Percentiles rank a stretch among this genome's conserved stretches.
phyloP scores from a whole-genome alignment of 768 basidiomycete species.

The Mycena leptocephala region DNA sequence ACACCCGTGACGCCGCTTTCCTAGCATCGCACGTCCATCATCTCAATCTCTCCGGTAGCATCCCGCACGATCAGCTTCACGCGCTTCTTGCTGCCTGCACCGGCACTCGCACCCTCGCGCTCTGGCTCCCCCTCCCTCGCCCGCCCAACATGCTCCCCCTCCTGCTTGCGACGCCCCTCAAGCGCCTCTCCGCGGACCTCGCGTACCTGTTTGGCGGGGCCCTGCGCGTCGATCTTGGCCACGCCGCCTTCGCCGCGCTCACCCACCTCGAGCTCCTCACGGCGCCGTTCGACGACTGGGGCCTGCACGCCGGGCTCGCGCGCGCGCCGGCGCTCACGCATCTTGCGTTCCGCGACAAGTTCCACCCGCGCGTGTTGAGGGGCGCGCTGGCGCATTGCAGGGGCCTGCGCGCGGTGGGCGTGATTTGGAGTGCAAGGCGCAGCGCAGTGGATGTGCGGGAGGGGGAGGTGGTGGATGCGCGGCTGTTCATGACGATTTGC shows the following conservation, averaged over 20 bases:
- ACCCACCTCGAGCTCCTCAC: constrained; percentile 31
- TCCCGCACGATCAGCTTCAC: constrained; percentile 7
- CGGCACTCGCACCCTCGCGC: constrained; percentile 7
- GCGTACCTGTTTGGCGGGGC: constrained; percentile 27
- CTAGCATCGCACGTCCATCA: constrained; percentile 14
- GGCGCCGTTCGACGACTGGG: constrained; percentile 30
- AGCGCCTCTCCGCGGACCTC: constrained; percentile 27
- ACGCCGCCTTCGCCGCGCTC: constrained; percentile 17
- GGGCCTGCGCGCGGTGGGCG: constrained; percentile 18
- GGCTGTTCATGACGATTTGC: constrained; percentile 19
- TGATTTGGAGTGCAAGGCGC: constrained; percentile 10
- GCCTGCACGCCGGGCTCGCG: constrained; percentile 14
- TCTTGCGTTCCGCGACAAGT: constrained; percentile 28
- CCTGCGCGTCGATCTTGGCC: constrained; percentile 14
- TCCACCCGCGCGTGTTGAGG: constrained; percentile 17
- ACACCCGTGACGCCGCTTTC: constrained; percentile 1
- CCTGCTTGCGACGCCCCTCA: constrained; percentile 13
- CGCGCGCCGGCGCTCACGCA: constrained; percentile 23
- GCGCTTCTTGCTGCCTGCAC: constrained; percentile 18
- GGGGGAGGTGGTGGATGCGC: constrained; percentile 18
- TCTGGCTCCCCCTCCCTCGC: constrained; percentile 10
- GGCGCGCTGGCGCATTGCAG: constrained; percentile 23
- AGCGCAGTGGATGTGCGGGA: constrained; percentile 19
- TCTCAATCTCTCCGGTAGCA: not conserved
- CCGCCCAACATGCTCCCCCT: constrained; percentile 19